A percentile compares a stretch with the other conserved stretches of the same genome.
Evolutionary conservation across 305 asterid species (phyloP).

Genomic region (Rubia peregrina): DNA sequence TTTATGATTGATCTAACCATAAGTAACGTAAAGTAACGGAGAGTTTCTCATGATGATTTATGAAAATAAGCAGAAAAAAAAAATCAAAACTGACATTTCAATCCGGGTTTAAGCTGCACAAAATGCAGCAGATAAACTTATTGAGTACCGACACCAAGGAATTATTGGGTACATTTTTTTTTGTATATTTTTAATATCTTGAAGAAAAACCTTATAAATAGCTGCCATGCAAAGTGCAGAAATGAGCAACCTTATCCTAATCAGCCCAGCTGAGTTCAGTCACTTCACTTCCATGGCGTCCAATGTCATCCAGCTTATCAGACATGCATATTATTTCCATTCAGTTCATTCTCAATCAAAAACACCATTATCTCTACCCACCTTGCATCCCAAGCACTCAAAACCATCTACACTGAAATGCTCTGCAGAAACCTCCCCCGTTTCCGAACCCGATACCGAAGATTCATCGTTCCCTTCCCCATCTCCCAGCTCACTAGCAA

Average conservation of each 20-base stretch:
- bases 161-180: too few relatives aligned
- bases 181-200: neutral
- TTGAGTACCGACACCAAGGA: too few relatives aligned
- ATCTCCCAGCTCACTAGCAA: conserved; percentile 39
- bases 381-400: conserved; percentile 19
- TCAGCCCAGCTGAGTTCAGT: neutral
- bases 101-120: too few relatives aligned
- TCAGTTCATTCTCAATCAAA: conserved; percentile 17
- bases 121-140: too few relatives aligned
- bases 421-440: conserved; percentile 24
- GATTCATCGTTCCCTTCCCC: conserved; percentile 31
- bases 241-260: conserved; percentile 30
- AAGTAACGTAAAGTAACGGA: too few relatives aligned
- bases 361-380: conserved; percentile 8
- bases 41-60: too few relatives aligned
- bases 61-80: too few relatives aligned
- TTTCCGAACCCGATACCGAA: conserved; percentile 26
- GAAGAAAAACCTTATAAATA: neutral
- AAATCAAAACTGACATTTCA: too few relatives aligned
- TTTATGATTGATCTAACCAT: too few relatives aligned
- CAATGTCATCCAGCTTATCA: conserved; percentile 33
- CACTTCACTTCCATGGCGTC: conserved; percentile 36
- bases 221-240: neutral
- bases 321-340: conserved; percentile 24
- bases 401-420: conserved; percentile 30